These are phyloP conservation scores for Neospermospora avenae DNA, from an alignment of 2,329 filamentous ascomycete species.

Conservation along the genomic window DNA sequence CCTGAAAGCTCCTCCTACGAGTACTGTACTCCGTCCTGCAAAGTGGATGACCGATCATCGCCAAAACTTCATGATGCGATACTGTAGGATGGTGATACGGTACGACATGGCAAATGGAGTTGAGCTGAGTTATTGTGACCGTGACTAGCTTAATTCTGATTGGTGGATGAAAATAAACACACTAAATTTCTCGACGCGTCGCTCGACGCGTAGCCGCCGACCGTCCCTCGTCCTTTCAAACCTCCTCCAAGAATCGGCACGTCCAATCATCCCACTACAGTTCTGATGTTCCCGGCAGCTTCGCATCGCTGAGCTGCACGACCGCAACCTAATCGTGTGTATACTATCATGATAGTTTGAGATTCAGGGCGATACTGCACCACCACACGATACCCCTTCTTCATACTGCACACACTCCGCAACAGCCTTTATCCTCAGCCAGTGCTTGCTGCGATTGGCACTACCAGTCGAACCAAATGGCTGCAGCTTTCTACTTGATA, in stretches of 20 bases:
- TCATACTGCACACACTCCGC: background rate
- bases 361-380: too few relatives aligned
- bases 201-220: background rate
- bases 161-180: constrained; percentile 1
- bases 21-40: background rate
- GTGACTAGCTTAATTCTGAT: background rate
- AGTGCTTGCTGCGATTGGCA: background rate
- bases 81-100: background rate
- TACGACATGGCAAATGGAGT: background rate
- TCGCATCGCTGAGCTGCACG: too few relatives aligned
- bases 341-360: background rate
- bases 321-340: background rate
- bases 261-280: background rate
- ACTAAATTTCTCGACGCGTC: background rate
- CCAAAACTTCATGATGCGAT: too few relatives aligned
- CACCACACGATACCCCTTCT: too few relatives aligned
- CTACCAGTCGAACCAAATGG: background rate
- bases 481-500: constrained; percentile 4
- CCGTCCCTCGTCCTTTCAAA: background rate
- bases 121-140: background rate
- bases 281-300: background rate
- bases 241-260: background rate
- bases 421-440: constrained; percentile 1
- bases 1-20: background rate
- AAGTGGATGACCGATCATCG: background rate